These are phyloP conservation scores for Chamaecyparis obtusa DNA, from an alignment of 75 land plant genomes.

Conservation along the genomic window DNA sequence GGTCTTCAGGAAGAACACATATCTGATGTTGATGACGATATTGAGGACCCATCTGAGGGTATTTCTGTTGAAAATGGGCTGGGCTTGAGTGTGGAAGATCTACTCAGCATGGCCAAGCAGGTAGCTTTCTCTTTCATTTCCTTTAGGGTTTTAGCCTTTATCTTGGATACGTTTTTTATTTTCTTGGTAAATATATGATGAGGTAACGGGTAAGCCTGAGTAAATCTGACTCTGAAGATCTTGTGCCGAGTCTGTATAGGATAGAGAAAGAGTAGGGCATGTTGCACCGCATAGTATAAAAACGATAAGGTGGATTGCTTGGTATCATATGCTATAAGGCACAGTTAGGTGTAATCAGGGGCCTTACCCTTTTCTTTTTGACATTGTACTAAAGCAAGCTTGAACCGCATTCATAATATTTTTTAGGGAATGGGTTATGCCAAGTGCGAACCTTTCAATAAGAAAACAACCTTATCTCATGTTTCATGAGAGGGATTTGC, in stretches of 20 bases:
- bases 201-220: background rate
- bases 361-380: too few species aligned
- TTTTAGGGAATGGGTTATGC: background rate
- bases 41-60: background rate
- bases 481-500: background rate
- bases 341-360: too few species aligned
- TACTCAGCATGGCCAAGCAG: conserved; percentile 8
- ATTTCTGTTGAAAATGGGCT: background rate
- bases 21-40: background rate
- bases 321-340: too few species aligned
- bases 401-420: too few species aligned
- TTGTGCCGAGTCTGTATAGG: too few species aligned
- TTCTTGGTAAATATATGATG: background rate
- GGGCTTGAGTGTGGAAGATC: conserved; percentile 4
- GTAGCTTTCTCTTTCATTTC: background rate
- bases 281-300: too few species aligned
- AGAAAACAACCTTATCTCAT: background rate
- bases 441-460: too few species aligned
- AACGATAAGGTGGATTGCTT: too few species aligned
- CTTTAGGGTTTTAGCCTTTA: background rate
- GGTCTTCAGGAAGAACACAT: background rate
- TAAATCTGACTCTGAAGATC: too few species aligned
- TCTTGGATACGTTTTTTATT: too few species aligned
- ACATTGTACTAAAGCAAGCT: too few species aligned
- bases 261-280: too few species aligned